phyloP scores from a whole-genome alignment of 176 grass and related monocot species.

The Carex parvula region DNA sequence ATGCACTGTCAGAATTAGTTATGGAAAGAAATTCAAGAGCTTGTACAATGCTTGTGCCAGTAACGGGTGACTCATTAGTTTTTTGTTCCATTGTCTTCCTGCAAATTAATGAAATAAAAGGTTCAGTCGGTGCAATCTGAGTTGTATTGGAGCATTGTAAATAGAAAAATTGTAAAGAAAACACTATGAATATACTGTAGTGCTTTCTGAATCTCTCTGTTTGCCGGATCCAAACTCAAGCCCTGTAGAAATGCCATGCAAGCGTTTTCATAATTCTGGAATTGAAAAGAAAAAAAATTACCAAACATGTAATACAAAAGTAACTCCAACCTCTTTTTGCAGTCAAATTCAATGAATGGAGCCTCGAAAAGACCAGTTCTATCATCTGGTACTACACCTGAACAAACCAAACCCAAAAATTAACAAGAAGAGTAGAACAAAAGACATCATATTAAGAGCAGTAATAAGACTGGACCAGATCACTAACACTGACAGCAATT shows the following conservation, averaged over 20 bases:
- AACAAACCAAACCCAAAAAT: too few relatives aligned
- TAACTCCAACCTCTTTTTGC: too few relatives aligned
- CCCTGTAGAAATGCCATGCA: not conserved
- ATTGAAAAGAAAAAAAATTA: too few relatives aligned
- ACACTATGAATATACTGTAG: conserved; percentile 1
- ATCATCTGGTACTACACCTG: too few relatives aligned
- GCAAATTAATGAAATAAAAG: not conserved
- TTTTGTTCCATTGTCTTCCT: not conserved
- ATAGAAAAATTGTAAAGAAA: not conserved
- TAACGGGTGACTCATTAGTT: not conserved
- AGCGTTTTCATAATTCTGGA: conserved; percentile 23
- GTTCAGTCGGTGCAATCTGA: not conserved
- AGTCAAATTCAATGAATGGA: too few relatives aligned
- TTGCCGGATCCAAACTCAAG: conserved; percentile 29
- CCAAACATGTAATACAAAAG: too few relatives aligned
- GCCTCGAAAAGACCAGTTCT: too few relatives aligned
- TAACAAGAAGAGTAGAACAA: too few relatives aligned
- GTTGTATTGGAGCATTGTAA: not conserved
- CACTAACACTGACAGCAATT: too few relatives aligned
- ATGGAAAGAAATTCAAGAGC: not conserved
- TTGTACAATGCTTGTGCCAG: not conserved
- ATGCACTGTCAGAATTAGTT: not conserved
- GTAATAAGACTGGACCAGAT: too few relatives aligned
- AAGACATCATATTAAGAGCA: too few relatives aligned
- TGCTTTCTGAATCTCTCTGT: conserved; percentile 29